Base-by-base conservation (phyloP, 345 rosid species). In the Gossypium thurberi region DNA sequence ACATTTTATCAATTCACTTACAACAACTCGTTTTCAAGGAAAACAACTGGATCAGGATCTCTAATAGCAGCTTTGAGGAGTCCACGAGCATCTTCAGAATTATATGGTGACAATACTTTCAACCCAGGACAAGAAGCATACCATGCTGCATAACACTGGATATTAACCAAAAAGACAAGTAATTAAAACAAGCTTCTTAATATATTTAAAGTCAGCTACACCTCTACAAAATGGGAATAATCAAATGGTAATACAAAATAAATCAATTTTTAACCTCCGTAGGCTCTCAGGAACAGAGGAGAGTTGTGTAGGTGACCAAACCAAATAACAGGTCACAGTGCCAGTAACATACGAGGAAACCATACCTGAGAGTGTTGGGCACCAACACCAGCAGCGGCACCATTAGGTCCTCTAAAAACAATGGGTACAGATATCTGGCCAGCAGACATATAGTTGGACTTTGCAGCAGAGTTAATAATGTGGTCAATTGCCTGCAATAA, bases 331-430 rank as follows among this genome's bases (percentile, higher is more conserved):
- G 20, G 65, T 46, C 21, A 21, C 61, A 56, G 61, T 56, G 23
- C 10, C 1, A 26, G n/a, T 67, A 47, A 40, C n/a, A 14, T 25
- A 8, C 0, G 10, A 44, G 56, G 20, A 21, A 62, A 53, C 13
- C 75, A 75, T 80, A 86, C 95, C 0, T 90, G 95, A 75, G 95
- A 88, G 75, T 90, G 95, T 63, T 90, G 95, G 59, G 96, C 93
- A 73, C 91, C 93, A 65, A 90, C 96, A 83, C 96, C 96, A 70
- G 93, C 90, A 71, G 96, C 92, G 17, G 89, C 92, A 73, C 96
- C 96, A 80, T 88, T 90, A 56, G 96, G 92, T 51, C 92, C 92
- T 78, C 96, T 84, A 70, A 88, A 90, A 69, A 88, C 96, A 55
- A 88, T 88, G 25, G 96, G 89, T 50, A 83, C 96, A 1, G 79